Base-by-base conservation (phyloP, 257 asterid genomes). In the Fraxinus quadrangulata region DNA sequence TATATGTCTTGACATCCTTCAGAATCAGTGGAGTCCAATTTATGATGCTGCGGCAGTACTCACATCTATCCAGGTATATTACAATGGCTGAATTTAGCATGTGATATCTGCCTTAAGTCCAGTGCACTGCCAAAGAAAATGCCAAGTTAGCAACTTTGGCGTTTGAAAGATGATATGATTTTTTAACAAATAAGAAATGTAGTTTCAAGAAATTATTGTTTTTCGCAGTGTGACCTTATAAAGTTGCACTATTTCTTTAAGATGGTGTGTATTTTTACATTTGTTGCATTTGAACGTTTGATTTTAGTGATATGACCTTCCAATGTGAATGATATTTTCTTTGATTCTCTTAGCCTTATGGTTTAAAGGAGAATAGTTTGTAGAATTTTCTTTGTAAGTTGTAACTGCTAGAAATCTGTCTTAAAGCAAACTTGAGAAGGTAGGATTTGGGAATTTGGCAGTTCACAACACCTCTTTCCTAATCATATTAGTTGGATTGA, bases 21-120 rank as follows among this genome's bases (percentile, higher is more conserved):
- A 93, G 82, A 92, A 92, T 86, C 97, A 93, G 78, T 93, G 97
- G 98, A 93, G 98, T 83, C 98, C 98, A 17, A 92, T 93, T 72
- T 93, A 93, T 83, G 98, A 93, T 72, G 96, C 87, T 77, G 98
- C 98, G 49, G 97, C 98, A 63, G 92, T 93, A 85, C 91, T 93
- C 71, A 93, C 97, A 8, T 93, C 98, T 24, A 86, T 93, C 76
- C 98, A 93, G 98, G 98, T 93, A 83, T 51, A 31, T 6, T 36
- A 16, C 72, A 23, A 40, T 81, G 28, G 17, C 30, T 71, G 26
- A 40, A 30, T 56, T 33, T 40, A 14, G 51, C 75, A 67, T 73
- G 26, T 73, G 24, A 36, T 63, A 24, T 74, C 36, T n/a, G 54
- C 6, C 65, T 21, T n/a, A 31, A 54, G 68, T 47, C 17, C 39